Conservation (phyloP, 2,329 filamentous ascomycete genomes). For the Aureobasidium melanogenum region DNA sequence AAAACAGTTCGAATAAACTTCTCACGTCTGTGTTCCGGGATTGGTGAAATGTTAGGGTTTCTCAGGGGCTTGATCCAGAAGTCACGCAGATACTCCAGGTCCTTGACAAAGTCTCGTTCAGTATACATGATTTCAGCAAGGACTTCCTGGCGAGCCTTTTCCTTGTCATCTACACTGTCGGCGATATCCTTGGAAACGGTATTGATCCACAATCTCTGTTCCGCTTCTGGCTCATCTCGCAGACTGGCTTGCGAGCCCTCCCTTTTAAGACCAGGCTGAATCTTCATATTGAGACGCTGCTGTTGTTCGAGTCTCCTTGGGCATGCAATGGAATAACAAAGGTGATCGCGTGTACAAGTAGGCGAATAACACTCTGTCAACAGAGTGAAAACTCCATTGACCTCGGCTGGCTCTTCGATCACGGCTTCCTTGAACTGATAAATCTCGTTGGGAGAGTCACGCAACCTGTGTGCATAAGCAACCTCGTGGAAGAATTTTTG, state of each 20-base stretch:
- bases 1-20: conserved; percentile 92
- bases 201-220: conserved; percentile 99
- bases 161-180: conserved; percentile 77
- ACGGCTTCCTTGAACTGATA: conserved; percentile 95
- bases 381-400: conserved; percentile 94
- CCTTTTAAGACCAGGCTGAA: conserved; percentile 74
- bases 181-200: conserved; percentile 92
- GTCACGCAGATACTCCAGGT: conserved; percentile 91
- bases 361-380: conserved; percentile 97
- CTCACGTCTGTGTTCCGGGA: conserved; percentile 78
- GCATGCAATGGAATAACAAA: conserved; percentile 97
- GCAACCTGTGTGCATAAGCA: conserved; percentile 89
- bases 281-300: conserved; percentile 85
- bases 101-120: conserved; percentile 96
- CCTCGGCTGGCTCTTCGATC: conserved; percentile 73
- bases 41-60: conserved; percentile 68
- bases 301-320: conserved; percentile 90
- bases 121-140: conserved; percentile 99
- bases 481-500: conserved; percentile 99
- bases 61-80: conserved; percentile 96
- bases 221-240: conserved; percentile 82
- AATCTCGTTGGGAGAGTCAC: conserved; percentile 88
- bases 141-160: conserved; percentile 96
- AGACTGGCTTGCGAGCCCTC: conserved; percentile 61
- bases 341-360: conserved; percentile 86